Conservation (phyloP, 2,329 filamentous ascomycete species). For the Dothistroma pini region DNA sequence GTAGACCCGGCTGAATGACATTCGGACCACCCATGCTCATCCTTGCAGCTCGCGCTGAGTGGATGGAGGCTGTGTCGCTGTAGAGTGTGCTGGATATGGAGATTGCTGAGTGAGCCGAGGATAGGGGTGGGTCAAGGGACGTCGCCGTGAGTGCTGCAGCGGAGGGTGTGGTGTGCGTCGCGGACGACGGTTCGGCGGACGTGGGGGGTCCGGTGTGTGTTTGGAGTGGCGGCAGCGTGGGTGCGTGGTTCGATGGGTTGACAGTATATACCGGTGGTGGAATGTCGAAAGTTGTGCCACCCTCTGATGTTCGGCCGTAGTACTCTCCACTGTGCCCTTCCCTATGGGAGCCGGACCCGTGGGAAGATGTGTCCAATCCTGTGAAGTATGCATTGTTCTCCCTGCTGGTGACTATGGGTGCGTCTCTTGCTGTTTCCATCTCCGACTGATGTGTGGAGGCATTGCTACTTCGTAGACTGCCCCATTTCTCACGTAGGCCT, state of each 20-base stretch:
- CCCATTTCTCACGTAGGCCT: conserved; percentile 19
- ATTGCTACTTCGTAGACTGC: conserved; percentile 15
- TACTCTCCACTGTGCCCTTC: conserved; percentile 8
- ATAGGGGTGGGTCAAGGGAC: background rate
- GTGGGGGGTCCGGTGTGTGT: background rate
- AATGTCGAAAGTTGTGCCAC: conserved; percentile 8
- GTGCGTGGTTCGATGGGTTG: background rate
- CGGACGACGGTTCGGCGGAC: background rate
- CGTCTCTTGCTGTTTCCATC: conserved; percentile 1
- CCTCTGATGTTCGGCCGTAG: conserved; percentile 9
- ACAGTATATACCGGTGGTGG: conserved; percentile 11
- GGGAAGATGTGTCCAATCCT: conserved; percentile 23
- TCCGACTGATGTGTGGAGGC: conserved; percentile 8
- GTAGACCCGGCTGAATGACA: conserved; percentile 1
- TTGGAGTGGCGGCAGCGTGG: background rate
- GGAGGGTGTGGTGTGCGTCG: conserved; percentile 1
- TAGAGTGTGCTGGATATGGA: conserved; percentile 27
- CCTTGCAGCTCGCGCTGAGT: conserved; percentile 23
- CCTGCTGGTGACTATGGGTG: conserved; percentile 10
- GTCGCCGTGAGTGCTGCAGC: background rate
- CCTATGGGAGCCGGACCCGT: background rate
- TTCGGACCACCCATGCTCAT: conserved; percentile 16
- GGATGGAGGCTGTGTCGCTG: conserved; percentile 27
- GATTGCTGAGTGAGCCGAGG: conserved; percentile 11
- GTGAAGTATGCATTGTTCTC: conserved; percentile 25